Conservation (phyloP, 805 yeast species). For the Kazachstania psychrophila region DNA sequence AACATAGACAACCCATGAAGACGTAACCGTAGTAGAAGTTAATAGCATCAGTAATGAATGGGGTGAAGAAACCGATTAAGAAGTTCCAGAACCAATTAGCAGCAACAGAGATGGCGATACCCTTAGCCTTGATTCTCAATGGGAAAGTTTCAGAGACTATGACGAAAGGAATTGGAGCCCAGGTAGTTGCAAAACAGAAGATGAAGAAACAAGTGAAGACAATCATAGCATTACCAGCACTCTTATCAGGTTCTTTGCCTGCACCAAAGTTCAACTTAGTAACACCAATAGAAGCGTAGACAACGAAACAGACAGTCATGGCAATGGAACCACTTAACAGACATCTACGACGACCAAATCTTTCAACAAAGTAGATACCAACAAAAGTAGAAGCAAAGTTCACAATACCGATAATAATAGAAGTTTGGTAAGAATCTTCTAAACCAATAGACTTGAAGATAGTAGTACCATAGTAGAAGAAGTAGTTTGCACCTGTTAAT, state of each 20-base stretch:
- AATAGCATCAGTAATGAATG: constrained; percentile 54
- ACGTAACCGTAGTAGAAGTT: constrained; percentile 63
- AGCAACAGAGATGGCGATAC: constrained; percentile 50
- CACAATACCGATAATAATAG: constrained; percentile 51
- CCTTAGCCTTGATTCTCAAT: constrained; percentile 54
- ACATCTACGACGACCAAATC: constrained; percentile 44
- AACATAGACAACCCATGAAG: constrained; percentile 47
- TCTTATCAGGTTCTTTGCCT: constrained; percentile 35
- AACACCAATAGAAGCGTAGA: constrained; percentile 57
- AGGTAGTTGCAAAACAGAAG: constrained; percentile 64
- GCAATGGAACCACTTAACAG: constrained; percentile 41
- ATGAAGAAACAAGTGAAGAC: constrained; percentile 61
- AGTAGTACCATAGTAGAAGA: constrained; percentile 60
- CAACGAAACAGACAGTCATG: constrained; percentile 37
- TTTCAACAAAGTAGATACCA: constrained; percentile 44
- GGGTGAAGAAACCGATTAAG: constrained; percentile 60
- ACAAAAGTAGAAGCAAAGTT: constrained; percentile 52
- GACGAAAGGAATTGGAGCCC: constrained; percentile 66
- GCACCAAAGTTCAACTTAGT: constrained; percentile 36
- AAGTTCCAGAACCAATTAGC: constrained; percentile 63
- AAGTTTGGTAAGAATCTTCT: constrained; percentile 48
- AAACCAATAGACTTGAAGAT: constrained; percentile 55
- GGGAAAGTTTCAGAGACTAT: constrained; percentile 65
- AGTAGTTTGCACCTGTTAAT: constrained; percentile 57
- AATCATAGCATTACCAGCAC: constrained; percentile 64